phyloP scores from a whole-genome alignment of 176 grass and related monocot genomes.

The Juncus effusus region DNA sequence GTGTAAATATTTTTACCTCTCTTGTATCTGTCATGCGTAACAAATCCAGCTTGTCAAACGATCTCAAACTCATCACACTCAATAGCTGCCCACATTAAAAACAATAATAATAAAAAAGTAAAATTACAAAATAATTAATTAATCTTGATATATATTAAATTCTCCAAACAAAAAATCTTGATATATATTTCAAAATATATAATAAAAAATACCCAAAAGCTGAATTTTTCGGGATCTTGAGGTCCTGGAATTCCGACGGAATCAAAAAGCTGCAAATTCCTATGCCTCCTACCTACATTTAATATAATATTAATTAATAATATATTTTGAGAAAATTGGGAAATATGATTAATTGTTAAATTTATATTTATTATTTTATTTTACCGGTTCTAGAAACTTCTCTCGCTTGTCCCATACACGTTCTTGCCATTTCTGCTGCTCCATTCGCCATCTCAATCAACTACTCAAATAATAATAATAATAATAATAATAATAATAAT shows the following conservation, averaged over 20 bases:
- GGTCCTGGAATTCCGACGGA: slow-evolving; percentile 65
- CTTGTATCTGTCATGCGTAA: slow-evolving; percentile 59
- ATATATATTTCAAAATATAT: slow-evolving; percentile 10
- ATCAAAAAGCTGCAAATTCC: slow-evolving; percentile 52
- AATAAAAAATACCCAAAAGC: slow-evolving; percentile 72
- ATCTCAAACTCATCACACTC: slow-evolving; percentile 79
- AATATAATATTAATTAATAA: slow-evolving; percentile 16
- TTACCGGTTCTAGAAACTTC: slow-evolving; percentile 60
- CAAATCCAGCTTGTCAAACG: slow-evolving; percentile 69
- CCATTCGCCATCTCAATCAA: slow-evolving; percentile 54
- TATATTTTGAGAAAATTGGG: not conserved
- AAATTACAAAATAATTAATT: slow-evolving; percentile 4
- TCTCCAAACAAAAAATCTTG: not conserved
- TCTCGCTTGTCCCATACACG: slow-evolving; percentile 61
- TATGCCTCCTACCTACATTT: slow-evolving; percentile 59
- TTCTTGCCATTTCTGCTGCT: slow-evolving; percentile 70
- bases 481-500: not conserved
- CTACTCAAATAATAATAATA: slow-evolving; percentile 42
- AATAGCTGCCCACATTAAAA: slow-evolving; percentile 49
- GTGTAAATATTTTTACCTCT: slow-evolving; percentile 40
- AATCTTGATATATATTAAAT: not conserved
- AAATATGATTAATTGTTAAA: no score
- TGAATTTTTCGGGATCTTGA: slow-evolving; percentile 81
- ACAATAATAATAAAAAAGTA: slow-evolving; percentile 3
- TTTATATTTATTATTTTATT: not conserved